Percentiles rank a stretch among this genome's conserved stretches.
phyloP scores from a whole-genome alignment of 139 green algal genomes.

The Tetratostichococcus sp. region DNA sequence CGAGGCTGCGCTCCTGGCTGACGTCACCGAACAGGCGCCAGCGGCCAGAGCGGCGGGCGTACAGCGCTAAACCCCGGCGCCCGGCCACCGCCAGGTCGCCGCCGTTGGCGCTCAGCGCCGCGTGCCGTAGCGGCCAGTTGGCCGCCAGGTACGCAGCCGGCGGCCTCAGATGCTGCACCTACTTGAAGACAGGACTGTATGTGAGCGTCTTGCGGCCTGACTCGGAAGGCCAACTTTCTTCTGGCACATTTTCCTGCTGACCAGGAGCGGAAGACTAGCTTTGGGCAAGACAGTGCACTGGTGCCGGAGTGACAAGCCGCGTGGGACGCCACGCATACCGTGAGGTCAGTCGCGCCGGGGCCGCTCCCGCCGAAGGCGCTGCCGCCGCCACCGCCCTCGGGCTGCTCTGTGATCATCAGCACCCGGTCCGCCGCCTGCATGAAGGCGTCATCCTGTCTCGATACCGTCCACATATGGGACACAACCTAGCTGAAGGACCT shows the following conservation, averaged over 20 bases:
- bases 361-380: constrained; percentile 6
- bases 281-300: too few relatives aligned
- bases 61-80: constrained; percentile 67
- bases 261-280: too few relatives aligned
- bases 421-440: constrained; percentile 71
- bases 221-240: too few relatives aligned
- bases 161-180: constrained; percentile 56
- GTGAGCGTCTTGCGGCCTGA: too few relatives aligned
- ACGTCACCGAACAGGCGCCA: constrained; percentile 88
- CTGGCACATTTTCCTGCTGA: too few relatives aligned
- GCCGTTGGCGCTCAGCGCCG: constrained; percentile 50
- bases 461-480: too few relatives aligned
- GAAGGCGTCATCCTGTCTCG: too few relatives aligned
- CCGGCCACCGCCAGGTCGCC: constrained; percentile 84
- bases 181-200: constrained; percentile 32
- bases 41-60: constrained; percentile 46
- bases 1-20: constrained; percentile 64
- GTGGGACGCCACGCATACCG: not conserved
- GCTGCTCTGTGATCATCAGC: constrained; percentile 66
- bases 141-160: constrained; percentile 57
- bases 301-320: too few relatives aligned
- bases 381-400: constrained; percentile 25
- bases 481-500: too few relatives aligned
- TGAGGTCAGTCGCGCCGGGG: constrained; percentile 27
- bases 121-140: constrained; percentile 59